Evolutionary conservation across 2,329 filamentous ascomycete species (phyloP).

Genomic region (Amauroascus niger): DNA sequence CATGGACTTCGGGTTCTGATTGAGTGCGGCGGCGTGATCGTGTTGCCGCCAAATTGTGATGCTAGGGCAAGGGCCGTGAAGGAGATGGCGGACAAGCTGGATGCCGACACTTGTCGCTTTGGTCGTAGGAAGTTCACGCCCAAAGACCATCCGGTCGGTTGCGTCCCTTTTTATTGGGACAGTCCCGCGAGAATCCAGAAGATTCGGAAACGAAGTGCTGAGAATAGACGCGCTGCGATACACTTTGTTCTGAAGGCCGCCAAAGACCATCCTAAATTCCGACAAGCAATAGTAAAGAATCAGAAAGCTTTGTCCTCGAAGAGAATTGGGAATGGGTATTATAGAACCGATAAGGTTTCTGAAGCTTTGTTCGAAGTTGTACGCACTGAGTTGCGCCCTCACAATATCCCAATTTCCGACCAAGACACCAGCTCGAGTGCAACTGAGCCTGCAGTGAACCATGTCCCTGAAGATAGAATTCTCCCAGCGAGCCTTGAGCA

Average conservation of each 20-base stretch:
- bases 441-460: no score
- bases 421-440: no score
- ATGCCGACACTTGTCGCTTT: background rate
- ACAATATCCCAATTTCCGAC: no score
- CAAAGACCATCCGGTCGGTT: background rate
- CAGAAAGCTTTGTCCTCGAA: background rate
- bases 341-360: no score
- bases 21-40: background rate
- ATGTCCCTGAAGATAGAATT: no score
- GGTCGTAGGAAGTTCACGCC: background rate
- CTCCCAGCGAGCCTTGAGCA: no score
- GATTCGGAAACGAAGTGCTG: background rate
- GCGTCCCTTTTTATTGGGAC: background rate
- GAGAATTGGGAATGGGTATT: background rate
- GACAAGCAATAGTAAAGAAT: background rate
- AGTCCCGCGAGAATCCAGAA: background rate
- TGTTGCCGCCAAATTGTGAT: background rate
- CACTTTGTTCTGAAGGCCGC: background rate
- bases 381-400: no score
- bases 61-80: background rate
- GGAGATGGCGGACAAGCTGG: background rate
- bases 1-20: conserved; percentile 2
- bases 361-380: no score
- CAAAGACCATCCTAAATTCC: background rate
- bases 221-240: background rate